These are phyloP conservation scores for Penicillium capsulatum DNA, from an alignment of 2,329 filamentous ascomycete genomes.

Conservation along the genomic window DNA sequence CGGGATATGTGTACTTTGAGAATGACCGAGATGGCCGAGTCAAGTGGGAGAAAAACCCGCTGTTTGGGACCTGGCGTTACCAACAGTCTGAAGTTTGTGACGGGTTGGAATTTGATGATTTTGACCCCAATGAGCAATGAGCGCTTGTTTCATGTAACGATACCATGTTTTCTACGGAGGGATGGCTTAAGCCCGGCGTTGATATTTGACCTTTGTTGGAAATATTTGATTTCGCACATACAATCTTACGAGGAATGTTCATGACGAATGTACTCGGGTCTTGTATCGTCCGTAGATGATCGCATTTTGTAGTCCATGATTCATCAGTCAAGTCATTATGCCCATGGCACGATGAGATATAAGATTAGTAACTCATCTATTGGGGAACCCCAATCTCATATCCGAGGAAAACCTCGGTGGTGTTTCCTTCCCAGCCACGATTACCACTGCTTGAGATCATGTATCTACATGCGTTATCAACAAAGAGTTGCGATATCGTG, in stretches of 20 bases:
- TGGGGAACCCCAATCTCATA: constrained; percentile 71
- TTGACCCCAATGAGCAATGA: constrained; percentile 21
- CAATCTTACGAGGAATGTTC: no score
- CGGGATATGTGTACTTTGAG: constrained; percentile 42
- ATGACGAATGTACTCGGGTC: no score
- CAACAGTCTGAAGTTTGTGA: constrained; percentile 36
- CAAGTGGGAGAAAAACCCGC: constrained; percentile 31
- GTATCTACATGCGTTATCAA: constrained; percentile 82
- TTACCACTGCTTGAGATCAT: constrained; percentile 92
- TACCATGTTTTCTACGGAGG: no score
- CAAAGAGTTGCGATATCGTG: constrained; percentile 77
- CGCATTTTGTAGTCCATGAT: neutral
- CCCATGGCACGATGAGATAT: neutral
- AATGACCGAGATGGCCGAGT: constrained; percentile 32
- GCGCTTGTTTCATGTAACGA: constrained; percentile 3
- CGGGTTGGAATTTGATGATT: constrained; percentile 34
- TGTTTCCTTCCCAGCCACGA: constrained; percentile 86
- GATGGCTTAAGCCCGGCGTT: no score
- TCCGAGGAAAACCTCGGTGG: constrained; percentile 85
- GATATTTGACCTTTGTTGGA: neutral
- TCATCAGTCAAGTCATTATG: constrained; percentile 1
- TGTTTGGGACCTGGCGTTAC: constrained; percentile 38
- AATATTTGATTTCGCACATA: neutral
- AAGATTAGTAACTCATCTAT: no score
- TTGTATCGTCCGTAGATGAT: no score